These are phyloP conservation scores for Vitis vinifera DNA, from an alignment of 164 flowering plant genomes.

Conservation along the genomic window ASM3070453v1 NC_081816.1:5651501-5652000, in stretches of 20 bases:
- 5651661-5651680: too few relatives aligned
- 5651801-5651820: slow-evolving; percentile 33
- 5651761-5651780: neutral
- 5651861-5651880: slow-evolving; percentile 39
- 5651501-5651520: too few relatives aligned
- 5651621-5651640: too few relatives aligned
- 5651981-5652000: slow-evolving; percentile 31
- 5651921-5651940: slow-evolving; percentile 40
- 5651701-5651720: too few relatives aligned
- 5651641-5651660: too few relatives aligned
- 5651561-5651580: too few relatives aligned
- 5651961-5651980: slow-evolving; percentile 36
- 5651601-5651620: too few relatives aligned
- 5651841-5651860: slow-evolving; percentile 49
- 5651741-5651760: neutral
- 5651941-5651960: slow-evolving; percentile 33
- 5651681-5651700: too few relatives aligned
- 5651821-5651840: slow-evolving; percentile 33
- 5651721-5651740: neutral
- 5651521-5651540: too few relatives aligned
- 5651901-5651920: slow-evolving; percentile 43
- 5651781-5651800: slow-evolving; percentile 48
- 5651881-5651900: slow-evolving; percentile 52
- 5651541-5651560: too few relatives aligned
- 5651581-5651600: too few relatives aligned